phyloP scores from a whole-genome alignment of 139 green algal genomes.

The Ettlia oleoabundans region DNA sequence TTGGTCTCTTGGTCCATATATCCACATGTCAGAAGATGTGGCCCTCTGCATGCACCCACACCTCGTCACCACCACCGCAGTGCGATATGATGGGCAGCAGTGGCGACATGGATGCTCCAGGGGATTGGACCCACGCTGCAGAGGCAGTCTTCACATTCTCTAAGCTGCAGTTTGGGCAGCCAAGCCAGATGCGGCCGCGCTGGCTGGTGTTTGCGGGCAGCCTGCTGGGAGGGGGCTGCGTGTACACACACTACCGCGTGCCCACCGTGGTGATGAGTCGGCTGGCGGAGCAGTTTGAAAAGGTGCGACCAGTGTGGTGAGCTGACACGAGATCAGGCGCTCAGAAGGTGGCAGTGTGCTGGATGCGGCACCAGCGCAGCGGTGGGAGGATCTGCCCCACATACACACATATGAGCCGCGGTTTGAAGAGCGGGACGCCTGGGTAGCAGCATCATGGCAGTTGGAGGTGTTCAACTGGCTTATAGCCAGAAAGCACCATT shows the following conservation, averaged over 20 bases:
- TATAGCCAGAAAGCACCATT: too few species aligned
- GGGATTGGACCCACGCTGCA: neutral
- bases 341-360: neutral
- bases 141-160: constrained; percentile 11
- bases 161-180: constrained; percentile 9
- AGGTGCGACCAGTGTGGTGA: neutral
- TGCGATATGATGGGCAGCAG: neutral
- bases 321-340: neutral
- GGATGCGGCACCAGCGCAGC: too few species aligned
- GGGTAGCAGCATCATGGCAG: too few species aligned
- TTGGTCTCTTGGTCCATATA: too few species aligned
- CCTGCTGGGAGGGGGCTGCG: constrained; percentile 15
- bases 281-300: constrained; percentile 26
- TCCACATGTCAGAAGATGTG: too few species aligned
- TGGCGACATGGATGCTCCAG: neutral
- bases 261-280: constrained; percentile 33
- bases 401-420: too few species aligned
- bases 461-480: too few species aligned
- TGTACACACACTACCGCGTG: constrained; percentile 15
- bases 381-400: too few species aligned
- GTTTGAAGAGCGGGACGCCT: too few species aligned
- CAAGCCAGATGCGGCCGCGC: constrained; percentile 19
- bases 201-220: constrained; percentile 23
- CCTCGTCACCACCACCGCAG: too few species aligned
- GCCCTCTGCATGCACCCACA: too few species aligned